Evolutionary conservation across 495 filamentous ascomycete species (phyloP).

Genomic region (Podospora comata): DNA sequence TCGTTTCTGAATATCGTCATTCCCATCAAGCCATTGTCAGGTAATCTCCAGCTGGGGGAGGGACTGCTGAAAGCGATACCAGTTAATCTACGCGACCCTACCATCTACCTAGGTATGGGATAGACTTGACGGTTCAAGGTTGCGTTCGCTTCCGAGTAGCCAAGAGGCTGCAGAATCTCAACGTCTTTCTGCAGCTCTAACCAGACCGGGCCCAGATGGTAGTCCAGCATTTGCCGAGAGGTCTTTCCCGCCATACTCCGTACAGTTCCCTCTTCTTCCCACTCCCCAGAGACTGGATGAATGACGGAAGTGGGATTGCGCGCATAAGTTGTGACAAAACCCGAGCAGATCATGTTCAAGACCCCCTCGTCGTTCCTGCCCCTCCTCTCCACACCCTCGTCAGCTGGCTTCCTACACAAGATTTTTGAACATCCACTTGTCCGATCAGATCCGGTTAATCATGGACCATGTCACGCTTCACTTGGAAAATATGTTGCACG

Average conservation of each 20-base stretch:
- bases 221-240: conserved; percentile 1
- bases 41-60: background rate
- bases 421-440: conserved; percentile 17
- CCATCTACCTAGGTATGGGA: background rate
- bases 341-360: conserved; percentile 26
- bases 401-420: conserved; percentile 9
- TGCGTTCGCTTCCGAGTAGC: background rate
- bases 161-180: conserved; percentile 9
- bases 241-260: background rate
- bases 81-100: conserved; percentile 7
- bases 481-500: no score
- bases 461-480: conserved; percentile 8
- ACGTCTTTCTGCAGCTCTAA: conserved; percentile 8
- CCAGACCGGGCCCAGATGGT: conserved; percentile 1
- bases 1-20: conserved; percentile 1
- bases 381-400: conserved; percentile 10
- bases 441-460: conserved; percentile 22
- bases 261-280: background rate
- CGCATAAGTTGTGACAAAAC: conserved; percentile 21
- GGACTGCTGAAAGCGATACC: background rate
- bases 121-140: background rate
- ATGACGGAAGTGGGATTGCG: background rate
- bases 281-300: conserved; percentile 2
- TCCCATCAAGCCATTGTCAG: background rate
- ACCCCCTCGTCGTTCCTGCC: conserved; percentile 9